These are phyloP conservation scores for Lentinula lateritia DNA, from an alignment of 768 basidiomycete species.

Conservation along the genomic window DNA sequence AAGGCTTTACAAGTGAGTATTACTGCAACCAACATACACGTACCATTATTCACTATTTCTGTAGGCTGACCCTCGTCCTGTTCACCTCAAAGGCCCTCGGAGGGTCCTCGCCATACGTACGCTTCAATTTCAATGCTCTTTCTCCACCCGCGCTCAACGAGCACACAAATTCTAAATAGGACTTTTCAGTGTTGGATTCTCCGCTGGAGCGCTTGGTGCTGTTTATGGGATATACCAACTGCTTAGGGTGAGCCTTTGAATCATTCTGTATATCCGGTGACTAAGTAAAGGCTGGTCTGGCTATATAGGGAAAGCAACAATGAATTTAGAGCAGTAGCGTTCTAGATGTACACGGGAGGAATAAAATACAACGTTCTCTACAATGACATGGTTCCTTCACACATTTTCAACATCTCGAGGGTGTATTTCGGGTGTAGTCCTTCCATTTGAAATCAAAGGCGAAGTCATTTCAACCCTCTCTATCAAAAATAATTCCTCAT, in stretches of 20 bases:
- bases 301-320: background rate
- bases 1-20: conserved; percentile 53
- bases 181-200: conserved; percentile 47
- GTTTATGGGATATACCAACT: conserved; percentile 45
- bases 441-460: background rate
- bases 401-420: background rate
- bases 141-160: background rate
- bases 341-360: background rate
- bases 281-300: background rate
- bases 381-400: background rate
- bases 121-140: conserved; percentile 13
- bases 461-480: too few species aligned
- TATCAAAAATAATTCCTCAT: too few species aligned
- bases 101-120: conserved; percentile 61
- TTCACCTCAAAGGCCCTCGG: conserved; percentile 58
- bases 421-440: background rate
- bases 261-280: background rate
- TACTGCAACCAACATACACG: background rate
- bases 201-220: conserved; percentile 49
- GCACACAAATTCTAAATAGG: conserved; percentile 30
- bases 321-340: background rate
- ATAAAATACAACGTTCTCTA: background rate
- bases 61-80: conserved; percentile 41
- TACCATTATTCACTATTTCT: background rate
- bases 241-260: conserved; percentile 30